Evolutionary conservation across 1,284 basidiomycete species (phyloP).

Genomic region (Sporisorium reilianum): DNA sequence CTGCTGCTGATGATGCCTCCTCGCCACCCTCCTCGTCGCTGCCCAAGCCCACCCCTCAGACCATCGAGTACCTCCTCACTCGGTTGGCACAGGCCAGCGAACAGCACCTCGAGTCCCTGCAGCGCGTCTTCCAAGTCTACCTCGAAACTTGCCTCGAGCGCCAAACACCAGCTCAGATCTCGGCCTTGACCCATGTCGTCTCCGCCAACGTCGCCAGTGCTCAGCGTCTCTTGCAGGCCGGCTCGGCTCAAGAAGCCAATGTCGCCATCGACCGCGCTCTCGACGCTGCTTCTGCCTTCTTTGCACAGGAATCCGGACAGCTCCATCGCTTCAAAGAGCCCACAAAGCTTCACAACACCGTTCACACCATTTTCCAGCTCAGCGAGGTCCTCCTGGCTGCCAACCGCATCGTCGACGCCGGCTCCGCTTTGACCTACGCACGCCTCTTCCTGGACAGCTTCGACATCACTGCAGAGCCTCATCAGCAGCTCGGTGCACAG

Average conservation of each 20-base stretch:
- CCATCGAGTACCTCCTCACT: slow-evolving; percentile 32
- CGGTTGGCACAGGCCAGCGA: slow-evolving; percentile 12
- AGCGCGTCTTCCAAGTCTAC: slow-evolving; percentile 33
- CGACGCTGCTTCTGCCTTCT: slow-evolving; percentile 25
- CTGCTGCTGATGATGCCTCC: not conserved
- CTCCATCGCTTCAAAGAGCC: not conserved
- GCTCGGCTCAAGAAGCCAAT: slow-evolving; percentile 31
- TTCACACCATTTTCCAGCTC: slow-evolving; percentile 27
- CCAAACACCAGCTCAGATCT: slow-evolving; percentile 3
- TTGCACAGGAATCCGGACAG: slow-evolving; percentile 5
- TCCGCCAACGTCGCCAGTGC: slow-evolving; percentile 45
- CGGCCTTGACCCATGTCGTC: slow-evolving; percentile 22
- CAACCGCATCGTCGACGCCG: slow-evolving; percentile 39
- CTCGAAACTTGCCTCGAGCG: slow-evolving; percentile 7
- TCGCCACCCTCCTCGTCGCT: slow-evolving; percentile 2
- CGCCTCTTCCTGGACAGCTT: slow-evolving; percentile 26
- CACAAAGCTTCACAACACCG: slow-evolving; percentile 8
- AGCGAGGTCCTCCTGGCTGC: slow-evolving; percentile 26
- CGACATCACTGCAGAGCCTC: slow-evolving; percentile 14
- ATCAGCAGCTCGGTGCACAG: slow-evolving; percentile 4
- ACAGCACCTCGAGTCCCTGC: slow-evolving; percentile 24
- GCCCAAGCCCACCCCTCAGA: slow-evolving; percentile 16
- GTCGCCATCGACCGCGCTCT: slow-evolving; percentile 47
- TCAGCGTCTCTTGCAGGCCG: slow-evolving; percentile 32
- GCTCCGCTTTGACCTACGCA: slow-evolving; percentile 37